These are phyloP conservation scores for Fusarium sp. DNA, from an alignment of 2,329 filamentous ascomycete genomes.

Conservation along the genomic window DNA sequence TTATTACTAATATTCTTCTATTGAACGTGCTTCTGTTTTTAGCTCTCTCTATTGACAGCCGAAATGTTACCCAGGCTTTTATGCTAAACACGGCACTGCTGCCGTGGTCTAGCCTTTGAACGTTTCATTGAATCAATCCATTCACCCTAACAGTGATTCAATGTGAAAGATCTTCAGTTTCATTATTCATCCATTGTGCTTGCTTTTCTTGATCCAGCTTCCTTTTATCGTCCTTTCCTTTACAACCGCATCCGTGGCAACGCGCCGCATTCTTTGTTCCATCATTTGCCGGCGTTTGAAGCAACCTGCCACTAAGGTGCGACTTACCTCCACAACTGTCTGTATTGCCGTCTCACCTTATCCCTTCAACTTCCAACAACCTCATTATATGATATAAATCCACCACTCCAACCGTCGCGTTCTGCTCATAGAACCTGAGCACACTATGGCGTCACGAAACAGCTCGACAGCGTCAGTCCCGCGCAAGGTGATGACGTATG, in stretches of 20 bases:
- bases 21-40: slow-evolving; percentile 13
- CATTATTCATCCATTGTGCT: background rate
- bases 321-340: background rate
- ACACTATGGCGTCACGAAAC: slow-evolving; percentile 33
- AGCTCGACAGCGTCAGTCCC: slow-evolving; percentile 34
- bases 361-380: background rate
- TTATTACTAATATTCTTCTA: background rate
- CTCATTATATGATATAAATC: slow-evolving; percentile 20
- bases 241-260: slow-evolving; percentile 6
- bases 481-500: slow-evolving; percentile 42
- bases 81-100: background rate
- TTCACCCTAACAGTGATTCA: slow-evolving; percentile 7
- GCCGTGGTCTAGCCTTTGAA: background rate
- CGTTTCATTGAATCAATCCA: background rate
- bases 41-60: slow-evolving; percentile 2
- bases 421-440: slow-evolving; percentile 6
- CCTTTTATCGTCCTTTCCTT: slow-evolving; percentile 2
- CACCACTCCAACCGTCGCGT: background rate
- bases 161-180: background rate
- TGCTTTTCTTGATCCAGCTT: background rate
- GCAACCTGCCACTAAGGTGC: slow-evolving; percentile 1
- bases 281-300: background rate
- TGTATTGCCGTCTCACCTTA: background rate
- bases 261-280: slow-evolving; percentile 8
- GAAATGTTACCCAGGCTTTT: slow-evolving; percentile 11